Evolutionary conservation across 2,329 filamentous ascomycete genomes (phyloP), one percentile per base, ranked within the genome.

Genomic region (Fusarium sp.): DNA sequence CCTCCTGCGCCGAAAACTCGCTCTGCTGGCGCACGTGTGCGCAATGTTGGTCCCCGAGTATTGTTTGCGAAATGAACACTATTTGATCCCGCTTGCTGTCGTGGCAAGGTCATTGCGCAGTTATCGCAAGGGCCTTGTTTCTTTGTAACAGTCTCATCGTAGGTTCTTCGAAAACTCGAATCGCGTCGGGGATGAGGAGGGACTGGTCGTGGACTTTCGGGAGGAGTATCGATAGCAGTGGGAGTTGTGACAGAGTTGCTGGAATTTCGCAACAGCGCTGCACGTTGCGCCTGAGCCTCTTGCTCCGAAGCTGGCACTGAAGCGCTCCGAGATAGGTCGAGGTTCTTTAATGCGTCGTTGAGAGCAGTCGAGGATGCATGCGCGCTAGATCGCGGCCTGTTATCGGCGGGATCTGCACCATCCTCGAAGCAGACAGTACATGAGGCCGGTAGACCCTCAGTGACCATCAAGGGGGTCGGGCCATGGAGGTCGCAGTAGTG

Each of bases 401-500:
- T 77, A 64, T 79, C 76, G 52, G 71, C 56, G 45, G 62, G 57
- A 26, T 76, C 67, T 60, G 74, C 64, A 41, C 70, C 76, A 44
- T 81, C 78, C 37, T 90, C 87, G 76, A 85, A 87, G 77, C 90
- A 92, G 73, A 85, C 83, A 62, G 83, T 83, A 76, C 90, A 92
- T 50, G 87, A 84, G 15, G 89, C 87, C 4, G 89, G 88, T 17
- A 91, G 81, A 52, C 89, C 89, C 78, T 92, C 89, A 38, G 90
- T 92, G 75, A 91, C 90, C 87, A 92, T 91, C 64, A 92, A 80
- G 53, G 90, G 90, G 49, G 90, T 92, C 52, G 90, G 90, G 69
- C 90, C 90, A 81, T 92, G 90, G 69, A 88, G 85, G 79, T 92
- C 90, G 84, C 90, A 92, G 78, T 91, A 92, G 79, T 92, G 90